Conservation (phyloP, 176 grass and related monocot species). For the Triticum dicoccoides region DNA sequence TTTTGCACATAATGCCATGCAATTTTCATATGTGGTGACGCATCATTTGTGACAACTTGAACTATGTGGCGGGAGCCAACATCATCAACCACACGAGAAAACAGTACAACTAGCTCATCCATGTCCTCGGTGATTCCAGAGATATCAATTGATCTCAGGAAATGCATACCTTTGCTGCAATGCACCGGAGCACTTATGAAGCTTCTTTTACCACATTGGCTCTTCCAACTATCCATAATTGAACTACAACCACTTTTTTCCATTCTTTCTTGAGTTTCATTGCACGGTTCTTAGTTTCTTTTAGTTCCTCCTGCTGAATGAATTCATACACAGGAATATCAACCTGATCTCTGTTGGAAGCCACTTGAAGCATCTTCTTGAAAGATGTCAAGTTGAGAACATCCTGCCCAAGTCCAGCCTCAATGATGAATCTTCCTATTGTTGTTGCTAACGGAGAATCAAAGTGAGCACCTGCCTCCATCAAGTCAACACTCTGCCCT, state of each 20-base stretch:
- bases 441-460: constrained; percentile 34
- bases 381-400: constrained; percentile 58
- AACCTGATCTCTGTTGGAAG: constrained; percentile 3
- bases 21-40: constrained; percentile 57
- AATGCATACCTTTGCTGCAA: constrained; percentile 54
- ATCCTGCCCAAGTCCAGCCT: constrained; percentile 56
- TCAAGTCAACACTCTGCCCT: not conserved
- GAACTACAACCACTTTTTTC: constrained; percentile 57
- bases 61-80: constrained; percentile 59
- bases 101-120: constrained; percentile 41
- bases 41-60: constrained; percentile 66
- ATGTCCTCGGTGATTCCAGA: constrained; percentile 48
- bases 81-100: constrained; percentile 51
- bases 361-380: constrained; percentile 47
- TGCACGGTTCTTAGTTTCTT: constrained; percentile 40
- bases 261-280: constrained; percentile 55
- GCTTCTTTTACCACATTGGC: constrained; percentile 47
- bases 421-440: constrained; percentile 65
- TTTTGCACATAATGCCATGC: constrained; percentile 51
- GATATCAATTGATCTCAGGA: constrained; percentile 71
- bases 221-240: constrained; percentile 64
- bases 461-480: constrained; percentile 26
- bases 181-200: constrained; percentile 58
- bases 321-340: constrained; percentile 44
- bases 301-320: constrained; percentile 61